Conservation (phyloP, 768 basidiomycete genomes). For the Naganishia vishniacii region DNA sequence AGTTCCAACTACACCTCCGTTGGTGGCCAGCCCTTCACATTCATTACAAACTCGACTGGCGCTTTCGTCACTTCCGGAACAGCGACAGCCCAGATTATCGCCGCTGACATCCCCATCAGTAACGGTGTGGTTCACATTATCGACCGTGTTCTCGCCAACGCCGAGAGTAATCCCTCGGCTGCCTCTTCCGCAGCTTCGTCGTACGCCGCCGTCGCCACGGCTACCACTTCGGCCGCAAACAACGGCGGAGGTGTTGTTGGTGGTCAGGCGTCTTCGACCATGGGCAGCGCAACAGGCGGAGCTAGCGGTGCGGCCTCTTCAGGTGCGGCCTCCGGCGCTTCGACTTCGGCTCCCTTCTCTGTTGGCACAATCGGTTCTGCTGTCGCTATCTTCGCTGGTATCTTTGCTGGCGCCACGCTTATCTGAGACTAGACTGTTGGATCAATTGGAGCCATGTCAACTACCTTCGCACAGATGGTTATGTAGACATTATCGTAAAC, state of each 20-base stretch:
- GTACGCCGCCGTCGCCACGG: conserved; percentile 34
- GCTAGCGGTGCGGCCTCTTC: conserved; percentile 22
- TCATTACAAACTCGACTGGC: conserved; percentile 58
- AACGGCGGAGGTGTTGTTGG: conserved; percentile 24
- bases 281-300: conserved; percentile 27
- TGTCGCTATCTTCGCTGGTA: conserved; percentile 31
- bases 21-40: conserved; percentile 56
- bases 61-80: conserved; percentile 55
- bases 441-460: not conserved
- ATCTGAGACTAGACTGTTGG: not conserved
- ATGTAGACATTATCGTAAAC: not conserved
- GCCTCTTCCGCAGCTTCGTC: conserved; percentile 43
- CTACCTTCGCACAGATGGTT: not conserved
- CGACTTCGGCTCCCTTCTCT: conserved; percentile 9
- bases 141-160: conserved; percentile 48
- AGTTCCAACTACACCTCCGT: conserved; percentile 55
- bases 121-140: conserved; percentile 66
- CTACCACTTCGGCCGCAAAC: conserved; percentile 31
- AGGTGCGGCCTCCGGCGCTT: conserved; percentile 24
- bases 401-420: conserved; percentile 29
- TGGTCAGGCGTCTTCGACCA: conserved; percentile 25
- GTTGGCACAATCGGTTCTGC: conserved; percentile 29
- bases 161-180: conserved; percentile 42
- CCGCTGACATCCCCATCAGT: conserved; percentile 58
- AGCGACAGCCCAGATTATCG: conserved; percentile 56